Percentiles rank a stretch among this genome's conserved stretches.
Conservation (phyloP, 768 basidiomycete species). For the Amanita pseudoporphyria region DNA sequence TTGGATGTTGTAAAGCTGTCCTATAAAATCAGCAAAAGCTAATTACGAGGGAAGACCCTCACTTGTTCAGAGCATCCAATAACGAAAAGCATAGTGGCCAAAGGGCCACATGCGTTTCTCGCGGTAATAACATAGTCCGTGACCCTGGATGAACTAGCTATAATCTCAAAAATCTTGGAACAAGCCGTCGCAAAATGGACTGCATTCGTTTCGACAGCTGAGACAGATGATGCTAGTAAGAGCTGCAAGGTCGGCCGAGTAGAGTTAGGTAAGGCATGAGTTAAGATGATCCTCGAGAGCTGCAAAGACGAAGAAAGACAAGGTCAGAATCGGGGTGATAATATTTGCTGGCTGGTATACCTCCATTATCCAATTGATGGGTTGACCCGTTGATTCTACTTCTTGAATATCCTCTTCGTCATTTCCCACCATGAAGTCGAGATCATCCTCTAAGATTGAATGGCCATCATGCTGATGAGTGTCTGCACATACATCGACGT, state of each 20-base stretch:
- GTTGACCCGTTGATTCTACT: slow-evolving; percentile 18
- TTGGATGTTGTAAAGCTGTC: slow-evolving; percentile 35
- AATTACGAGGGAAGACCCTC: slow-evolving; percentile 13
- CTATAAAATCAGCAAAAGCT: slow-evolving; percentile 11
- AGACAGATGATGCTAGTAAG: slow-evolving; percentile 25
- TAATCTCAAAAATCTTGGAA: slow-evolving; percentile 33
- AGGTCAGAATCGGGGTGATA: slow-evolving; percentile 5
- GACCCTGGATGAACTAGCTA: slow-evolving; percentile 26
- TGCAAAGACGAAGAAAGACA: slow-evolving; percentile 15
- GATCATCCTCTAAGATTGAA: slow-evolving; percentile 16
- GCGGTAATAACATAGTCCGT: slow-evolving; percentile 25
- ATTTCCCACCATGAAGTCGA: slow-evolving; percentile 27
- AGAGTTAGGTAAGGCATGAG: slow-evolving; percentile 34
- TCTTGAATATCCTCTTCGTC: slow-evolving; percentile 18
- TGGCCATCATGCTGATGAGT: background rate
- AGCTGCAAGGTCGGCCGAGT: slow-evolving; percentile 40
- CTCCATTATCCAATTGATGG: slow-evolving; percentile 45
- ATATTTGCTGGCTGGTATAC: slow-evolving; percentile 23
- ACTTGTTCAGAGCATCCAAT: slow-evolving; percentile 32
- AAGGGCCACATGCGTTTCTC: slow-evolving; percentile 22
- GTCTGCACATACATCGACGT: background rate
- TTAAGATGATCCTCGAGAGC: slow-evolving; percentile 54
- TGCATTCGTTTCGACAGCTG: slow-evolving; percentile 6
- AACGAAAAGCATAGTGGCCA: slow-evolving; percentile 29
- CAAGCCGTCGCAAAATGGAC: slow-evolving; percentile 31